phyloP scores from a whole-genome alignment of 1,284 basidiomycete genomes.

The Puccinia triticina region DNA sequence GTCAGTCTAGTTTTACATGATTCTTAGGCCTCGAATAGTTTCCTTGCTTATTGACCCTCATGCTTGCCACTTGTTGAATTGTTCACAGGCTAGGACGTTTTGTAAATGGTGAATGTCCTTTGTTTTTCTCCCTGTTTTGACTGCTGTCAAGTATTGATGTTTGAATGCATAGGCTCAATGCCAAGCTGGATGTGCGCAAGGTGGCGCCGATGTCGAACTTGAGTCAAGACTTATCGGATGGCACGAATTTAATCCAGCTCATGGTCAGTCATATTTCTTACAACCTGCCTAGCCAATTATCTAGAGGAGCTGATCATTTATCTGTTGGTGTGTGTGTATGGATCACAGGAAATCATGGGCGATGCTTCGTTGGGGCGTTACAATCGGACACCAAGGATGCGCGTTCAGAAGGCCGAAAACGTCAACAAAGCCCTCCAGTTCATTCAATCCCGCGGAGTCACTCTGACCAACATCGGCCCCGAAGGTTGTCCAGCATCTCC shows the following conservation, averaged over 20 bases:
- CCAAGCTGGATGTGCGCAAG: slow-evolving; percentile 81
- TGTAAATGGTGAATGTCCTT: slow-evolving; percentile 83
- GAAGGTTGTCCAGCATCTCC: slow-evolving; percentile 68
- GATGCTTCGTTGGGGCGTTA: slow-evolving; percentile 88
- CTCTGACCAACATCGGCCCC: slow-evolving; percentile 94
- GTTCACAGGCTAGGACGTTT: slow-evolving; percentile 66
- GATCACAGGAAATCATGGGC: slow-evolving; percentile 62
- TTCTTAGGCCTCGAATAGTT: background rate
- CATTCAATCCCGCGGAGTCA: slow-evolving; percentile 89
- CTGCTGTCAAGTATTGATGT: background rate
- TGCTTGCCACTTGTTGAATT: too few relatives aligned
- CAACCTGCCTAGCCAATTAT: slow-evolving; percentile 13
- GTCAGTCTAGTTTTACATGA: slow-evolving; percentile 62
- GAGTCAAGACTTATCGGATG: slow-evolving; percentile 87
- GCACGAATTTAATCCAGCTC: slow-evolving; percentile 81
- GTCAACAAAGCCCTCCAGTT: slow-evolving; percentile 95
- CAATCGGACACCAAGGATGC: slow-evolving; percentile 84
- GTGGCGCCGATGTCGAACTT: slow-evolving; percentile 89
- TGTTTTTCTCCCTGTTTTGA: background rate
- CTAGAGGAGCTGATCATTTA: background rate
- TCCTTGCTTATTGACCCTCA: too few relatives aligned
- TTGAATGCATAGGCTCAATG: slow-evolving; percentile 76
- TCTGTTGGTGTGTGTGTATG: too few relatives aligned
- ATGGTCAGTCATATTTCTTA: slow-evolving; percentile 53
- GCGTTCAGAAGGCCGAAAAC: slow-evolving; percentile 97